Evolutionary conservation across 306 rosid genomes (phyloP).

Genomic region (Pachyrhizus erosus): DNA sequence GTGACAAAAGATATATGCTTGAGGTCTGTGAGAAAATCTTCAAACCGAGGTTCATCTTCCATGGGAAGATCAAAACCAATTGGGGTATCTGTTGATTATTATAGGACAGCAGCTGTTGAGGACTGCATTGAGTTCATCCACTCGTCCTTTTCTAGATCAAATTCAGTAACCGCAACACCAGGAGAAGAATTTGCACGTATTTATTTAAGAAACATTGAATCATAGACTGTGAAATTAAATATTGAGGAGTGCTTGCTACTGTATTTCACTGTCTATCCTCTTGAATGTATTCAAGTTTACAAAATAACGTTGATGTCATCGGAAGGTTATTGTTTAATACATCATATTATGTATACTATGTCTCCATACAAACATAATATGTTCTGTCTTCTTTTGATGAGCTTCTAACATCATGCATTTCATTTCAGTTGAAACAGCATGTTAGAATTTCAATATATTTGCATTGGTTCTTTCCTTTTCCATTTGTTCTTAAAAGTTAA

Average conservation of each 20-base stretch:
- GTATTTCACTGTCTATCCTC: background rate
- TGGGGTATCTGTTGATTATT: conserved; percentile 60
- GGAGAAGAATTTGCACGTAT: conserved; percentile 16
- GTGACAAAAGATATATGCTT: conserved; percentile 56
- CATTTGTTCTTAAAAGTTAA: background rate
- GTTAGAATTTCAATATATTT: background rate
- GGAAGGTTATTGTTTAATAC: conserved; percentile 3
- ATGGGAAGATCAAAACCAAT: conserved; percentile 55
- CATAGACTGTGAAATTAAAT: conserved; percentile 7
- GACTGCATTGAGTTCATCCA: conserved; percentile 92
- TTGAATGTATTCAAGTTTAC: conserved; percentile 14
- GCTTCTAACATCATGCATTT: background rate
- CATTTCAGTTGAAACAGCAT: background rate
- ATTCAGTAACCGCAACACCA: conserved; percentile 45
- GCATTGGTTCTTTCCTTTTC: background rate
- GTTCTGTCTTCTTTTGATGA: background rate
- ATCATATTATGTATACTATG: background rate
- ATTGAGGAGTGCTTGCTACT: conserved; percentile 30
- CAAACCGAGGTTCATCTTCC: conserved; percentile 36
- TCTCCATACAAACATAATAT: background rate
- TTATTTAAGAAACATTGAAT: conserved; percentile 19
- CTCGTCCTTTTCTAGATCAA: conserved; percentile 71
- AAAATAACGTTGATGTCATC: conserved; percentile 7
- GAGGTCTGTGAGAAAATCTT: conserved; percentile 47
- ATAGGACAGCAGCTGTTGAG: conserved; percentile 76